These are phyloP conservation scores for Curvularia lunata DNA, from an alignment of 2,329 filamentous ascomycete genomes.

Conservation along the genomic window DNA sequence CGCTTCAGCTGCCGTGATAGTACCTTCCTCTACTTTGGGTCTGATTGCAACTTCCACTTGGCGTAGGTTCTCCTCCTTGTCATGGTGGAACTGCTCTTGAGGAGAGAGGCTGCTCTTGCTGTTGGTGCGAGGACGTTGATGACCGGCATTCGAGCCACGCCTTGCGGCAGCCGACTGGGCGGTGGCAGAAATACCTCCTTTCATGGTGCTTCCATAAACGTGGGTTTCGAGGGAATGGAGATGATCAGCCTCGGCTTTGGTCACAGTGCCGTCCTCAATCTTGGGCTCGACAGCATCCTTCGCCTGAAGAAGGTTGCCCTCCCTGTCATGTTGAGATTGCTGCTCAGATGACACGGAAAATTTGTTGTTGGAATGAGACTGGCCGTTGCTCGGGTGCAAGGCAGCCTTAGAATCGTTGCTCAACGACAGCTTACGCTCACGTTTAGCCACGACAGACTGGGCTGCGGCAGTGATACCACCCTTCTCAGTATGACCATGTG, in stretches of 20 bases:
- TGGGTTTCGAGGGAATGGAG: constrained; percentile 41
- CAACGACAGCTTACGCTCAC: constrained; percentile 29
- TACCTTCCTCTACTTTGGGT: constrained; percentile 43
- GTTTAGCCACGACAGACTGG: constrained; percentile 48
- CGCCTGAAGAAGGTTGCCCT: constrained; percentile 40
- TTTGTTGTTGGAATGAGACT: constrained; percentile 21
- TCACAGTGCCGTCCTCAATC: constrained; percentile 44
- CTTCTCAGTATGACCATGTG: constrained; percentile 43
- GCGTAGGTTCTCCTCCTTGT: constrained; percentile 35
- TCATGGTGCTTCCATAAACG: constrained; percentile 20
- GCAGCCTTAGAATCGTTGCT: constrained; percentile 16
- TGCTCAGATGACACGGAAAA: constrained; percentile 26
- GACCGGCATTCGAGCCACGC: neutral
- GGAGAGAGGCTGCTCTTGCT: constrained; percentile 21
- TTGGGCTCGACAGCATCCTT: constrained; percentile 40
- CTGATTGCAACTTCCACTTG: constrained; percentile 32
- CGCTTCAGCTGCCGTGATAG: constrained; percentile 44
- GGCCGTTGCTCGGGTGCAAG: constrained; percentile 3
- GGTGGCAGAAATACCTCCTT: constrained; percentile 40
- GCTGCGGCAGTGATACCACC: constrained; percentile 49
- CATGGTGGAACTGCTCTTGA: constrained; percentile 36
- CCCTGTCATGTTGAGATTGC: constrained; percentile 41
- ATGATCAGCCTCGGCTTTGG: constrained; percentile 41
- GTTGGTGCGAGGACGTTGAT: constrained; percentile 13
- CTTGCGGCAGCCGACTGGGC: constrained; percentile 23